phyloP scores from a whole-genome alignment of 306 rosid genomes.

The Cucurbita argyrosperma region DNA sequence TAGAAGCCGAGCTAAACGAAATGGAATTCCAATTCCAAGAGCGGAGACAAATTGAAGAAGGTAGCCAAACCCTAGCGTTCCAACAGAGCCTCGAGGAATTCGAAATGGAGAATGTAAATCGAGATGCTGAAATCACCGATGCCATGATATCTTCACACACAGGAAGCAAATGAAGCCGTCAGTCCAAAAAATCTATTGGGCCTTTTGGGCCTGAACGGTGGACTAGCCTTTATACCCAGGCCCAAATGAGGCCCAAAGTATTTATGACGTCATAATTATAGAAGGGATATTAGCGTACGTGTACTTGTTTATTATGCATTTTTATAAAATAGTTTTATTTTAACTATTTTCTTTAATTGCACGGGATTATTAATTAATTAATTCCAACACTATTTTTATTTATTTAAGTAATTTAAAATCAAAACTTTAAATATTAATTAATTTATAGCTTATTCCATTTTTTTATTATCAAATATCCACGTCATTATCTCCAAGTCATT shows the following conservation, averaged over 20 bases:
- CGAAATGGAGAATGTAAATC: conserved; percentile 15
- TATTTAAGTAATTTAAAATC: neutral
- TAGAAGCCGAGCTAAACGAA: conserved; percentile 28
- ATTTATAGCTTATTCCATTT: too few species aligned
- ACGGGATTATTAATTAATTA: too few species aligned
- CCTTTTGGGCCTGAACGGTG: too few species aligned
- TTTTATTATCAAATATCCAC: neutral
- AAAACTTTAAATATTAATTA: neutral
- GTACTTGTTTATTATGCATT: too few species aligned
- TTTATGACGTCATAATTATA: too few species aligned
- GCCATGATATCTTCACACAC: conserved; percentile 25
- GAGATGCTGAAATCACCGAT: conserved; percentile 16
- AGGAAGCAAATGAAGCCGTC: neutral
- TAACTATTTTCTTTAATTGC: too few species aligned
- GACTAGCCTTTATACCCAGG: too few species aligned
- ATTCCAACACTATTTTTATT: neutral
- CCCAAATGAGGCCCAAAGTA: too few species aligned
- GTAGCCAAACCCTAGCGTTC: conserved; percentile 3
- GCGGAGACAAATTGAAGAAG: neutral
- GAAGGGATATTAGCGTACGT: too few species aligned
- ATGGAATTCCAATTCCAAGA: conserved; percentile 10
- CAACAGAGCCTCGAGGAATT: neutral
- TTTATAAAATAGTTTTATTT: too few species aligned
- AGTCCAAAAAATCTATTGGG: too few species aligned
- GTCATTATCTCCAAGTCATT: neutral